Base-by-base conservation (phyloP, 495 filamentous ascomycete genomes). In the Lindgomyces ingoldianus region DNA sequence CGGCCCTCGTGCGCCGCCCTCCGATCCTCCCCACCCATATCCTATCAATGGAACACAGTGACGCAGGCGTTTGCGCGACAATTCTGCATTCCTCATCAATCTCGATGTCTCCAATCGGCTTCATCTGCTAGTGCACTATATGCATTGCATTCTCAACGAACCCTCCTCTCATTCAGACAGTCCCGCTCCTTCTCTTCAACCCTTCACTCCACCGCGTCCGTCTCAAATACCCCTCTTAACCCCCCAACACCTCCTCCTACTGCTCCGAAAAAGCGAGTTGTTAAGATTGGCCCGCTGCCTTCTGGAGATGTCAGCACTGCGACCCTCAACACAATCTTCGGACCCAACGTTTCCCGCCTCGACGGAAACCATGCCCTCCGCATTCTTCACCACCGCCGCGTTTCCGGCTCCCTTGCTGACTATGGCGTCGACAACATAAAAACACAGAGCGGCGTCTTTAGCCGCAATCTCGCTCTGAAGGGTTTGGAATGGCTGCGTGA, bases 301-400 rank as follows among this genome's bases (percentile, higher is more conserved):
- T 19, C 42, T 19, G 39, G 52, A 3, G 29, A 90, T 46, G 58
- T 63, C 16, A 47, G 53, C 25, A 12, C 11, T 16, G 11, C 25
- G 1, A 68, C 59, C 27, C 80, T 90, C n/a, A 75, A 81, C 9
- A 48, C 62, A 11, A 82, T 94, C 3, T 93, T 96, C 64, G 85
- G 86, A 1, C 70, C 75, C 0, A 42, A 58, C n/a, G 74, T 77
- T 11, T 69, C 89, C 22, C 71, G 79, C 22, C 63, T 72, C 2
- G 68, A 77, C 21, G 92, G 84, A 49, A 93, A 92, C 69, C 78
- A 78, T 24, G 75, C 92, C 16, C 75, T 96, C 4, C 76, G 77
- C 26, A 81, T 90, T 30, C 76, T 95, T 1, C 90, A 96, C 70
- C 84, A 84, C 25, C 84, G 90, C 47, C 85, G 92, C 21, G 78